phyloP scores from a whole-genome alignment of 805 yeast species.

The Schizosaccharomyces japonicus region DNA sequence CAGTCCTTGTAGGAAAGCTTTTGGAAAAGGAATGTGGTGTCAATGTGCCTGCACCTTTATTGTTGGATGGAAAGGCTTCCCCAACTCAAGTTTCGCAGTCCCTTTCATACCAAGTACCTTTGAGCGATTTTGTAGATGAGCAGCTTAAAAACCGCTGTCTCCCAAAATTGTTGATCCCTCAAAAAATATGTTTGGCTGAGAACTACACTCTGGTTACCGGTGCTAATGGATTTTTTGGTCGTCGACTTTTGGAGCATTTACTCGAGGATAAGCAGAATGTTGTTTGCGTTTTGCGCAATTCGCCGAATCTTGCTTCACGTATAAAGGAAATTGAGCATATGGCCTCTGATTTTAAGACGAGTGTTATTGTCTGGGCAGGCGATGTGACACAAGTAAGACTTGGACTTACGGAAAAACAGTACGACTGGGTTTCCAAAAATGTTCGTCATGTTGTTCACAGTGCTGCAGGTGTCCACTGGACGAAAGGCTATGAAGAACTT shows the following conservation, averaged over 20 bases:
- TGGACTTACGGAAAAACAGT: not conserved
- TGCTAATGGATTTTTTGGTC: not conserved
- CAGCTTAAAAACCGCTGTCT: too few species aligned
- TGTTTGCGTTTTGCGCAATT: not conserved
- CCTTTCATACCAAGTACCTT: too few species aligned
- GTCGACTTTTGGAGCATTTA: not conserved
- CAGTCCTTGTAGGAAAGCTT: too few species aligned
- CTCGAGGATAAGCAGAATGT: not conserved
- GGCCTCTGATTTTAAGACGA: too few species aligned
- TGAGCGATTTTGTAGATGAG: too few species aligned
- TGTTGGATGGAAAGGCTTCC: too few species aligned
- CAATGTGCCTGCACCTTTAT: too few species aligned
- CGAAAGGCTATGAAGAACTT: constrained; percentile 1
- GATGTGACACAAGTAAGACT: not conserved
- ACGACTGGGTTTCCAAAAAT: not conserved
- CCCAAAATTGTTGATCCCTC: too few species aligned
- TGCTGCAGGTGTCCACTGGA: constrained; percentile 1
- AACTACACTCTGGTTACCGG: not conserved
- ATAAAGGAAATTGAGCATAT: too few species aligned
- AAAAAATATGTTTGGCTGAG: too few species aligned
- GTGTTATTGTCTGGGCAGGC: not conserved
- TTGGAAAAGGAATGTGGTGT: too few species aligned
- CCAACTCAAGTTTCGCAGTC: too few species aligned
- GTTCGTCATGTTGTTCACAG: not conserved
- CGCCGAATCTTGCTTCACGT: not conserved